Base-by-base conservation (phyloP, 2,329 filamentous ascomycete species). In the Aspergillus quadricinctus region DNA sequence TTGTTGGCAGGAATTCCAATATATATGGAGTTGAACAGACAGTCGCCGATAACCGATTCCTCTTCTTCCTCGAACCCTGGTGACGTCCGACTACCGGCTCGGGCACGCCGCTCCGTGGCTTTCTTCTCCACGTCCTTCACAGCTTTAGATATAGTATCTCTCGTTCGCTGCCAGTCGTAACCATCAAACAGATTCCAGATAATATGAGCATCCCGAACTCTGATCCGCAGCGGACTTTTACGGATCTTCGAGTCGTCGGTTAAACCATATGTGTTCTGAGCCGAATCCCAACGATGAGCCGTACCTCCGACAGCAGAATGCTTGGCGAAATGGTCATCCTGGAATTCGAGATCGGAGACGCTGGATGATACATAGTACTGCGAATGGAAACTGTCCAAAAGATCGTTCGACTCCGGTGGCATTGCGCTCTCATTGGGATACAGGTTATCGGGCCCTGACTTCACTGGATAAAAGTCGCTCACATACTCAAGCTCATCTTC, bases 121-220 rank as follows among this genome's bases (percentile, higher is more conserved):
- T 88, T 90, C 46, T 81, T 80, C 73, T 99, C 91, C 1, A 99
- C 88, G 53, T 95, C 87, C 57, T 94, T 86, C 2, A 99, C 92
- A 6, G 91, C 92, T 68, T 93, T 89, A 23, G 87, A 86, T 55
- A 99, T 96, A 3, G 88, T 85, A 60, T 94, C 88, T 46, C 93
- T 84, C 0, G 95, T 99, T 46, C 85, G 83, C 64, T 87, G 84
- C 95, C 95, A 99, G 73, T 99, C 95, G 70, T 96, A 99, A 1
- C 94, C 94, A 77, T 99, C 94, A 72, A 94, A 97, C 1, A 99
- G 78, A 68, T 99, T 96, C 94, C 94, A 99, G 57, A 97, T 97
- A 52, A 97, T 78, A 69, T 97, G 91, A 5, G 96, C 87, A 68
- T 97, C 91, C 27, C 90, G 87, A 17, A 97, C 82, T 4, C 86